These are phyloP conservation scores for Piromyces finnis DNA, from an alignment of 192 early-diverging fungal genomes.

Conservation along the genomic window DNA sequence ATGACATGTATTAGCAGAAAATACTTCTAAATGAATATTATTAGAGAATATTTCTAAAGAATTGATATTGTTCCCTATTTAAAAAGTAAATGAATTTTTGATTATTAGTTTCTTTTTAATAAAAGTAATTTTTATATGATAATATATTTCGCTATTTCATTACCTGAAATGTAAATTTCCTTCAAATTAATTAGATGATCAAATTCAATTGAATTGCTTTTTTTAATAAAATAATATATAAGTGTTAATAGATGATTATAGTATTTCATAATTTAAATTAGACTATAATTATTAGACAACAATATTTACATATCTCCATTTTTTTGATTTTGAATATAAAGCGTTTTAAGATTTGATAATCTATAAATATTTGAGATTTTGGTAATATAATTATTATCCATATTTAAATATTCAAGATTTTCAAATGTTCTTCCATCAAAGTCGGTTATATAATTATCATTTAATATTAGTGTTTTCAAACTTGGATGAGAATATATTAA, in stretches of 20 bases:
- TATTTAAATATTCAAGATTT: background rate
- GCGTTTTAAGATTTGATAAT: background rate
- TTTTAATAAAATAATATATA: no score
- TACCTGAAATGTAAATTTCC: background rate
- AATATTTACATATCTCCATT: background rate
- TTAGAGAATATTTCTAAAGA: background rate
- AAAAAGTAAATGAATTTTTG: no score
- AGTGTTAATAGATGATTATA: no score
- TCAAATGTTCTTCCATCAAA: background rate
- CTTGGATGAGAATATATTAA: background rate
- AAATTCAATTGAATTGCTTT: background rate
- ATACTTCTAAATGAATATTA: background rate
- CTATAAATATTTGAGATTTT: background rate
- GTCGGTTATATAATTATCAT: background rate
- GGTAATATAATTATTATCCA: background rate
- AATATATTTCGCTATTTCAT: background rate
- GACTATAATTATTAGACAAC: no score
- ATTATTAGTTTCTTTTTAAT: no score
- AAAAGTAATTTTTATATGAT: no score
- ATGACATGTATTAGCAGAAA: background rate
- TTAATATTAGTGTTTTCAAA: background rate
- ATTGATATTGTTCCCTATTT: background rate
- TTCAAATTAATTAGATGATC: background rate
- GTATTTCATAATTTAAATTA: no score
- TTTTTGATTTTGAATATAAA: background rate